Percentiles rank a stretch among this genome's conserved stretches.
Evolutionary conservation across 345 rosid species (phyloP).

Genomic region (Orychophragmus violaceus): DNA sequence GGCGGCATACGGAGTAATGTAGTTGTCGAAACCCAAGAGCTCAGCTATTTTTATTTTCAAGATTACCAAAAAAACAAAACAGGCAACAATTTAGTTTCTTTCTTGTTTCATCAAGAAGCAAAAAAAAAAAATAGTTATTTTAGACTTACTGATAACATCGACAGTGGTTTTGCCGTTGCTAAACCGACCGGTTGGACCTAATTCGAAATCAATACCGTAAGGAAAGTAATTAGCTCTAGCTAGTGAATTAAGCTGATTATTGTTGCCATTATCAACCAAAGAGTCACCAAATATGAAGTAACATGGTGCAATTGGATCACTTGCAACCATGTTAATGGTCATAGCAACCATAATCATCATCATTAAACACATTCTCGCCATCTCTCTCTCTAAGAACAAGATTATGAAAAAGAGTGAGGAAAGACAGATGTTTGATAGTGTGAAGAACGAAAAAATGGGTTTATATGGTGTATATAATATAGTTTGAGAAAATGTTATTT

Average conservation of each 20-base stretch:
- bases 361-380: constrained; percentile 21
- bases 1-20: constrained; percentile 49
- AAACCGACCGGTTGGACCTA: constrained; percentile 82
- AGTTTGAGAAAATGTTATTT: constrained; percentile 10
- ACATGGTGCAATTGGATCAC: constrained; percentile 64
- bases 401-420: not conserved
- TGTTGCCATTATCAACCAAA: constrained; percentile 83
- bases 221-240: constrained; percentile 83
- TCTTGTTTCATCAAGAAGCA: not conserved
- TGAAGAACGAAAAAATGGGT: constrained; percentile 1
- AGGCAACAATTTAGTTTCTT: not conserved
- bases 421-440: constrained; percentile 10
- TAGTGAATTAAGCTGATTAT: constrained; percentile 55
- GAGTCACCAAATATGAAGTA: constrained; percentile 89
- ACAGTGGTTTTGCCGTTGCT: constrained; percentile 73
- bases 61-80: not conserved
- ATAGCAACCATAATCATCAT: constrained; percentile 19
- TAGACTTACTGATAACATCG: constrained; percentile 53
- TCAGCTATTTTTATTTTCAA: constrained; percentile 33
- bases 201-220: constrained; percentile 72
- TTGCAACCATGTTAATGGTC: constrained; percentile 22
- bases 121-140: not conserved
- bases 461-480: constrained; percentile 29
- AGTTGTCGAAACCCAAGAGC: constrained; percentile 53
- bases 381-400: constrained; percentile 10